phyloP scores from a whole-genome alignment of 1,284 basidiomycete genomes.

The Marasmius sp. region DNA sequence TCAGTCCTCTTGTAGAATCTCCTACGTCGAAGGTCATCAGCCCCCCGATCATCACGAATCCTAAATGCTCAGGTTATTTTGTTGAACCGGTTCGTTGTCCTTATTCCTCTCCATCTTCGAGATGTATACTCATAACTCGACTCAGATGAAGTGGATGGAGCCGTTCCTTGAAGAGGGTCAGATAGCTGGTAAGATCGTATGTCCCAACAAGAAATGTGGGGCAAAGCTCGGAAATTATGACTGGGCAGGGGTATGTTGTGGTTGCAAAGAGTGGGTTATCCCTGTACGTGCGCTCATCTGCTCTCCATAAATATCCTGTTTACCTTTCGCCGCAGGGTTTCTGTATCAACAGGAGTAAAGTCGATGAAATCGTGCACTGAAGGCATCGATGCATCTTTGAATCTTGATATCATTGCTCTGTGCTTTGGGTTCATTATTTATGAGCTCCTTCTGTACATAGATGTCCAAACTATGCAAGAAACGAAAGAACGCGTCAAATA shows the following conservation, averaged over 20 bases:
- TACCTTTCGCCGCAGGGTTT: background rate
- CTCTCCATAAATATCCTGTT: background rate
- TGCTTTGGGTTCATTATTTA: too few species aligned
- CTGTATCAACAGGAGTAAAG: background rate
- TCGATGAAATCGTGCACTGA: background rate
- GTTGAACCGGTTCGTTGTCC: constrained; percentile 81
- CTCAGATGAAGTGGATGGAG: constrained; percentile 94
- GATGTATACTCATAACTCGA: background rate
- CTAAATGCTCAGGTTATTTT: constrained; percentile 93
- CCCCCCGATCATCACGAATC: constrained; percentile 69
- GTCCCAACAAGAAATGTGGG: constrained; percentile 88
- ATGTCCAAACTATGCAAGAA: too few species aligned
- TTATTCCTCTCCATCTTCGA: background rate
- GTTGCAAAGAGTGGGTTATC: constrained; percentile 88
- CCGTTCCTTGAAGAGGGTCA: constrained; percentile 71
- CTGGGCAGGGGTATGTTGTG: constrained; percentile 94
- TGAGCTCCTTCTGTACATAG: too few species aligned
- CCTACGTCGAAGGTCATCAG: constrained; percentile 29
- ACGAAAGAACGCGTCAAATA: too few species aligned
- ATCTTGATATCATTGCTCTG: too few species aligned
- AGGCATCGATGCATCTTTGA: too few species aligned
- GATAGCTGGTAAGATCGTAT: constrained; percentile 85
- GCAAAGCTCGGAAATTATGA: constrained; percentile 94
- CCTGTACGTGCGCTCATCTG: constrained; percentile 55
- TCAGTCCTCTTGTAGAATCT: constrained; percentile 5